Percentiles rank a stretch among this genome's conserved stretches.
phyloP scores from a whole-genome alignment of 2,329 filamentous ascomycete species.

The Aspergillus latus region DNA sequence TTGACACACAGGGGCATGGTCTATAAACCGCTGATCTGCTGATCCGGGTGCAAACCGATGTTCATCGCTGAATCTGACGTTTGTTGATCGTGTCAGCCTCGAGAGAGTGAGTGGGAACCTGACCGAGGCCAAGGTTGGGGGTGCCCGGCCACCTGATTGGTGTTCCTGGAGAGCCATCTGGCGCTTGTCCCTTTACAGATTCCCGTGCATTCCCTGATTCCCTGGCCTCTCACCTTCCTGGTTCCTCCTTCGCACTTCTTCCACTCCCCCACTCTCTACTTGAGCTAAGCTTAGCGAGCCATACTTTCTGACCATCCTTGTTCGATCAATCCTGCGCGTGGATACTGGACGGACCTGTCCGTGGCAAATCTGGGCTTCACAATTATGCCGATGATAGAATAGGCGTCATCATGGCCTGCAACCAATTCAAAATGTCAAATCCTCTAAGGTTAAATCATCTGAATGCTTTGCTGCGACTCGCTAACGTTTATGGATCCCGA shows the following conservation, averaged over 20 bases:
- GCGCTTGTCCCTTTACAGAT: slow-evolving; percentile 8
- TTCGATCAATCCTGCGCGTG: neutral
- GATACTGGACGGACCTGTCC: neutral
- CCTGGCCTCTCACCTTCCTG: neutral
- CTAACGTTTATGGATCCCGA: neutral
- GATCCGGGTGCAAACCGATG: slow-evolving; percentile 15
- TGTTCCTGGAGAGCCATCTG: slow-evolving; percentile 17
- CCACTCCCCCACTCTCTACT: neutral
- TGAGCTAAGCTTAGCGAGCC: slow-evolving; percentile 10
- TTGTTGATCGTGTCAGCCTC: neutral
- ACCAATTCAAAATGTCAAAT: neutral
- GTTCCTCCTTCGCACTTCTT: neutral
- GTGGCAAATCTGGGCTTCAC: neutral
- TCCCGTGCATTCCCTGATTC: neutral
- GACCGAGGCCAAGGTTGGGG: neutral
- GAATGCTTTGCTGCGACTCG: neutral
- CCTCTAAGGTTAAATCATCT: neutral
- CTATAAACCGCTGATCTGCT: slow-evolving; percentile 13
- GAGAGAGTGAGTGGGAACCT: neutral
- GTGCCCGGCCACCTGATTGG: slow-evolving; percentile 15
- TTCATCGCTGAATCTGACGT: neutral
- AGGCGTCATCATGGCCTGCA: neutral
- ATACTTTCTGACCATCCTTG: neutral
- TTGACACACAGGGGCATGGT: neutral
- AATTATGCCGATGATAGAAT: neutral